Base-by-base conservation (phyloP, 225 moss, liverwort and hornwort species). In the Bryoerythrophyllum caledonicum region DNA sequence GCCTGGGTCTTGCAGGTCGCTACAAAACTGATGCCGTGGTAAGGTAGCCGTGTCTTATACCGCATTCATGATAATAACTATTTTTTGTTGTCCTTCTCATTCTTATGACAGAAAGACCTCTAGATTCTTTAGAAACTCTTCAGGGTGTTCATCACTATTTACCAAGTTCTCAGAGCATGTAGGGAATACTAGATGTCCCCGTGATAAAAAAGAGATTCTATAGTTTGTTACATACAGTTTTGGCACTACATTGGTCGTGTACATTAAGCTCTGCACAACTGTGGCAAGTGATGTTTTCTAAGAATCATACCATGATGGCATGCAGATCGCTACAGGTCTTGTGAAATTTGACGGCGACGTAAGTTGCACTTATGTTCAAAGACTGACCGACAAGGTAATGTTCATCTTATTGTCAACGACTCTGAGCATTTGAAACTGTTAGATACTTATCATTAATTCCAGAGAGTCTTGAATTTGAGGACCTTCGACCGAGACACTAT, bases 1-100 rank as follows among this genome's bases (percentile, higher is more conserved):
- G 90, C 27, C 85, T 94, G 70, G 91, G 91, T 73, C 82, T 96
- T 86, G 91, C 94, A 60, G 86, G 77, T 79, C 94, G 94, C 63
- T 96, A 91, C 78, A 87, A 87, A 67, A 92, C 91, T 63, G 90
- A 94, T 79, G 82, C 85, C 44, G 80, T 92, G 96, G 96, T 96
- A 84, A 80, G 90, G 74, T 71, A 78, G 62, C 28, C 27, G 6
- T 71, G 24, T 56, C 65, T 51, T 24, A 66, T 57, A 56, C 23
- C 38, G 44, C 57, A 54, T 49, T 49, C 48, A 49, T 56, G 51
- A 70, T 38, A 40, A 65, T 26, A 56, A 27, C 28, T 49, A 12
- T 13, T 5, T 52, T 2, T 26, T 61, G 9, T 56, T 68, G 16
- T 25, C 9, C 24, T 52, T 40, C 51, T 43, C 17, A 23, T 6